Evolutionary conservation across 2,329 filamentous ascomycete species (phyloP).

Genomic region (Chaetomium sp.): DNA sequence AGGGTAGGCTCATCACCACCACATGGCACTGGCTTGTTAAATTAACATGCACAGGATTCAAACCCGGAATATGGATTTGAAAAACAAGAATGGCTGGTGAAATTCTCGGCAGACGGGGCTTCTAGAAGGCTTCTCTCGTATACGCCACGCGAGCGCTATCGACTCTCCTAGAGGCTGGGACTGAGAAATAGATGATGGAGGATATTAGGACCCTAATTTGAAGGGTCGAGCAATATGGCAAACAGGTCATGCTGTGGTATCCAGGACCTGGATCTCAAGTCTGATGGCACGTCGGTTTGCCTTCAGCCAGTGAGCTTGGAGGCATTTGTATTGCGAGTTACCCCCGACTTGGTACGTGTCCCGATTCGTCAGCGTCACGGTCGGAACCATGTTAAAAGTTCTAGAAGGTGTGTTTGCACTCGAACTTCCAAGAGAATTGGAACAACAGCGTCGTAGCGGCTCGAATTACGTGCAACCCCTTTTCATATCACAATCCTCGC

Average conservation of each 20-base stretch:
- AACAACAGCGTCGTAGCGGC: conserved; percentile 21
- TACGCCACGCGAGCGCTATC: neutral
- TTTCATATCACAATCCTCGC: conserved; percentile 2
- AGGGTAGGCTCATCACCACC: neutral
- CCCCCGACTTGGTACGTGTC: neutral
- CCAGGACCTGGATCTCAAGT: conserved; percentile 5
- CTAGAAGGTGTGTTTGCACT: neutral
- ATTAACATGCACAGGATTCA: conserved; percentile 30
- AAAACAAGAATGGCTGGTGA: neutral
- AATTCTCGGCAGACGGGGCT: neutral
- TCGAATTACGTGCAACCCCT: conserved; percentile 9
- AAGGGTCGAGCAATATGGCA: neutral
- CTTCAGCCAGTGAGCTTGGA: conserved; percentile 6
- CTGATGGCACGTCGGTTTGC: conserved; percentile 9
- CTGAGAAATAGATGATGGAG: conserved; percentile 4
- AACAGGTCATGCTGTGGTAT: conserved; percentile 16
- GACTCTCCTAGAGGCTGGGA: neutral
- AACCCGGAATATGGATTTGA: conserved; percentile 34
- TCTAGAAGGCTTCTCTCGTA: conserved; percentile 26
- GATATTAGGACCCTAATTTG: conserved; percentile 8
- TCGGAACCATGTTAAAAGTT: neutral
- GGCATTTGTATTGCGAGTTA: conserved; percentile 13
- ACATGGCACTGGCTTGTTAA: conserved; percentile 23
- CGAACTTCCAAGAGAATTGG: conserved; percentile 9
- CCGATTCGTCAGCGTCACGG: conserved; percentile 7